Base-by-base conservation (phyloP, 2,329 filamentous ascomycete genomes). In the Myriosclerotinia curreyana region DNA sequence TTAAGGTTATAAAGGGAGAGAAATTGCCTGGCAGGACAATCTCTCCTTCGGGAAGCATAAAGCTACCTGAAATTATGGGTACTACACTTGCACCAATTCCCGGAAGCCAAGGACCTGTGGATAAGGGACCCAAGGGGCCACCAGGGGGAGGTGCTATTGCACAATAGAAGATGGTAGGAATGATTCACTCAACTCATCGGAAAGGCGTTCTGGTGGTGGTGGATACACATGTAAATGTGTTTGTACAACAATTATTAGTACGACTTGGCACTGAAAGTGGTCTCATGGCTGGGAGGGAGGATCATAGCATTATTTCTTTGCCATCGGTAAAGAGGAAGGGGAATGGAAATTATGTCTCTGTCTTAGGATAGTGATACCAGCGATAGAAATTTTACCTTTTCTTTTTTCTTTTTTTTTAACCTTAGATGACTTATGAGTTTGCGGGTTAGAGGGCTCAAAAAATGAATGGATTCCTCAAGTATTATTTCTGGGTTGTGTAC, bases 1-100 rank as follows among this genome's bases (percentile, higher is more conserved):
- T 93, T 76, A 91, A 90, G 79, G 91, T 98, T 7, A 87, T 99
- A 68, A 86, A 85, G 60, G 95, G 95, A 44, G 92, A 97, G 78
- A 88, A 90, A 74, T 80, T 99, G 46, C 81, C 87, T 0, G 83
- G 84, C 53, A 90, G 91, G 66, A 77, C 91, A 59, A 83, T 82
- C 66, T 79, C 85, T 66, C 81, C 85, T 25, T 77, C 81, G 61
- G 78, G 82, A 25, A 86, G 85, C 2, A 86, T 93, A 75, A 88
- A 90, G 72, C 77, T 94, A 20, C 91, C 91, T 5, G 65, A 69
- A 17, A 48, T 69, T 20, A 53, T 71, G n/a, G 62, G 66, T 46
- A 63, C 66, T 25, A 17, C 72, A 28, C 69, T 74, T 12, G 68
- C 72, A 15, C 66, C 66, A 2, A 70, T 71, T 42, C 70, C 71